A percentile compares a stretch with the other conserved stretches of the same genome.
phyloP scores from a whole-genome alignment of 2,329 filamentous ascomycete genomes.

The Cladosporium sp. region DNA sequence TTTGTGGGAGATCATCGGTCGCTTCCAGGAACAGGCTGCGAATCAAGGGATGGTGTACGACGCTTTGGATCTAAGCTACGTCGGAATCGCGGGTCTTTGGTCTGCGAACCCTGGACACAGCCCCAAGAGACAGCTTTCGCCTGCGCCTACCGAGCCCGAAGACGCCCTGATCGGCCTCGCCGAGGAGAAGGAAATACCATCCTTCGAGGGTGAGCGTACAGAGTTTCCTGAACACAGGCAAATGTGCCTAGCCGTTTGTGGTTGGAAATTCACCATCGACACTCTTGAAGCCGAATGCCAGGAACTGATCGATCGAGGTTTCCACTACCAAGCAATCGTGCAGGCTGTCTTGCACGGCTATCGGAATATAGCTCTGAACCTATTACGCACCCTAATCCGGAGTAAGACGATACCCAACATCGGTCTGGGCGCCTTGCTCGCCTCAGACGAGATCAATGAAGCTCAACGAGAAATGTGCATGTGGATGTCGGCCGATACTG shows the following conservation, averaged over 20 bases:
- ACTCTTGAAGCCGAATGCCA: conserved; percentile 48
- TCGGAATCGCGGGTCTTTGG: conserved; percentile 72
- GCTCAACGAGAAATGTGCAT: conserved; percentile 59
- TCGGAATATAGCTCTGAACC: conserved; percentile 62
- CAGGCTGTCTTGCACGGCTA: conserved; percentile 71
- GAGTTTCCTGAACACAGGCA: conserved; percentile 66
- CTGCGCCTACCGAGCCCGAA: conserved; percentile 21
- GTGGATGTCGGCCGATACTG: conserved; percentile 61
- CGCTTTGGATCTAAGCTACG: conserved; percentile 67
- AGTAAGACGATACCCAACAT: conserved; percentile 61
- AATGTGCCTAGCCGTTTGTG: conserved; percentile 70
- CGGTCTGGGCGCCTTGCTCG: conserved; percentile 45
- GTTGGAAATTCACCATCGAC: conserved; percentile 60
- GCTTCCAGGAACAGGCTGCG: conserved; percentile 60
- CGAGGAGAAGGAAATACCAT: conserved; percentile 57
- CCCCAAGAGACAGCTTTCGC: conserved; percentile 23
- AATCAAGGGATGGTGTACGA: conserved; percentile 67
- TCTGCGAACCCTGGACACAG: conserved; percentile 52
- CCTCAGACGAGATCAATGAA: conserved; percentile 47
- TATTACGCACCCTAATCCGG: conserved; percentile 64
- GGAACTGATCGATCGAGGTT: conserved; percentile 48
- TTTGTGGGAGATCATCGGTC: conserved; percentile 72
- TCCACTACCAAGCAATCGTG: conserved; percentile 72
- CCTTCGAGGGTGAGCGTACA: conserved; percentile 61
- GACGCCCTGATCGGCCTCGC: conserved; percentile 59